These are phyloP conservation scores for Microcyclosporella mali DNA, from an alignment of 2,329 filamentous ascomycete species.

Conservation along the genomic window DNA sequence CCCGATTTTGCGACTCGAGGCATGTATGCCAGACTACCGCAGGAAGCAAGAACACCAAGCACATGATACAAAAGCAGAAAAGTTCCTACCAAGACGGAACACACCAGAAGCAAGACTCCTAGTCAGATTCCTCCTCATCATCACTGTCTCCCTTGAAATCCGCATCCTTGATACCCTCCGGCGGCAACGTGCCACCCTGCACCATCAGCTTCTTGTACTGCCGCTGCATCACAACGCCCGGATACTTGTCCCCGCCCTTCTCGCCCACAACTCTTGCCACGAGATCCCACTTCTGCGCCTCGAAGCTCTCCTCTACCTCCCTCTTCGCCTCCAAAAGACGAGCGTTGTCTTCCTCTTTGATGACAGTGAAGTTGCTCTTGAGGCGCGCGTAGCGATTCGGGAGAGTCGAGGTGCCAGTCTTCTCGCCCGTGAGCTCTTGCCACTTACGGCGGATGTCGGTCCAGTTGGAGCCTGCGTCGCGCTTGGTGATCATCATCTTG, in stretches of 20 bases:
- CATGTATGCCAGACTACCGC: no score
- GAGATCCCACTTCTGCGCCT: slow-evolving; percentile 35
- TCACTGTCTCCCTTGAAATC: slow-evolving; percentile 20
- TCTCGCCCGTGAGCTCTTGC: slow-evolving; percentile 29
- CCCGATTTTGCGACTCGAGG: no score
- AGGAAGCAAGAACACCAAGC: no score
- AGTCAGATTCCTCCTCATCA: background rate
- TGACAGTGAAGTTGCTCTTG: slow-evolving; percentile 35
- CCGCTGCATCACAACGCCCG: slow-evolving; percentile 32
- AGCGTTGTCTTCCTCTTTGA: slow-evolving; percentile 30
- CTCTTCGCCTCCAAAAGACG: slow-evolving; percentile 33
- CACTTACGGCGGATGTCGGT: slow-evolving; percentile 22
- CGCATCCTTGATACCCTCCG: slow-evolving; percentile 18
- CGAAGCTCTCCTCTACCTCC: slow-evolving; percentile 36
- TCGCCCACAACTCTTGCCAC: slow-evolving; percentile 31
- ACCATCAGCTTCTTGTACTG: slow-evolving; percentile 38
- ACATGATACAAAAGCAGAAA: no score
- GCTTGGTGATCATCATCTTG: slow-evolving; percentile 24
- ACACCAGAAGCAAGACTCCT: background rate
- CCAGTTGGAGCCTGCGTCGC: slow-evolving; percentile 26
- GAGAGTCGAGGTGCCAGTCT: slow-evolving; percentile 29
- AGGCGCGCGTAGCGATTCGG: slow-evolving; percentile 16
- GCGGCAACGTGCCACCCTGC: slow-evolving; percentile 11
- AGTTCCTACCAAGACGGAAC: no score
- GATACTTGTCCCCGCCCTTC: slow-evolving; percentile 31